Evolutionary conservation across 176 grass and related monocot species (phyloP).

Genomic region (Raddia guianensis): DNA sequence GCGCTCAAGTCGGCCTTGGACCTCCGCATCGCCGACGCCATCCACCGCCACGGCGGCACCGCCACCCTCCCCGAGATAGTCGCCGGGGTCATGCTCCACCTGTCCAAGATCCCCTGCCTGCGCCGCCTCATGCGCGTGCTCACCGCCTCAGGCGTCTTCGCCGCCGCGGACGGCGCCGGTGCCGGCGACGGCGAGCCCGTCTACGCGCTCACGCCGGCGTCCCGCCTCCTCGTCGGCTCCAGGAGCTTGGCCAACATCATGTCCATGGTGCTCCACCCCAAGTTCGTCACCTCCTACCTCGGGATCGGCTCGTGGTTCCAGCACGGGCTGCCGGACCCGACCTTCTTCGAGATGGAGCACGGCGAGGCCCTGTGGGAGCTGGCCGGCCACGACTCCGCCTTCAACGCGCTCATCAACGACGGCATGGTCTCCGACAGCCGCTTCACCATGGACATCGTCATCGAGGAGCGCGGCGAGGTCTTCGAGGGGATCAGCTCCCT

Average conservation of each 20-base stretch:
- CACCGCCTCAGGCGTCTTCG: constrained; percentile 16
- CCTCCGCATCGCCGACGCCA: constrained; percentile 23
- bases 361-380: constrained; percentile 23
- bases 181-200: neutral
- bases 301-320: constrained; percentile 27
- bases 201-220: constrained; percentile 22
- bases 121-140: constrained; percentile 36
- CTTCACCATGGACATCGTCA: constrained; percentile 28
- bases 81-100: neutral
- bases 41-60: constrained; percentile 26
- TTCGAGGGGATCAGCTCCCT: constrained; percentile 50
- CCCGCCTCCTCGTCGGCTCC: constrained; percentile 18
- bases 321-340: constrained; percentile 4
- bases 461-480: constrained; percentile 15
- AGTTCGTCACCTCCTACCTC: neutral
- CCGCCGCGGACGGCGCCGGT: neutral
- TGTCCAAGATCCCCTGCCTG: constrained; percentile 26
- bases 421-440: constrained; percentile 48
- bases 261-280: neutral
- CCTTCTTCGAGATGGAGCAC: constrained; percentile 22
- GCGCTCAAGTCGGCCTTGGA: constrained; percentile 1
- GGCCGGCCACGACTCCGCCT: neutral
- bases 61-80: constrained; percentile 18
- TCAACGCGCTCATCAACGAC: constrained; percentile 46
- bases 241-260: neutral